These are phyloP conservation scores for Globisporangium canariense DNA, from an alignment of 352 stramenopile genomes.

Conservation along the genomic window DNA sequence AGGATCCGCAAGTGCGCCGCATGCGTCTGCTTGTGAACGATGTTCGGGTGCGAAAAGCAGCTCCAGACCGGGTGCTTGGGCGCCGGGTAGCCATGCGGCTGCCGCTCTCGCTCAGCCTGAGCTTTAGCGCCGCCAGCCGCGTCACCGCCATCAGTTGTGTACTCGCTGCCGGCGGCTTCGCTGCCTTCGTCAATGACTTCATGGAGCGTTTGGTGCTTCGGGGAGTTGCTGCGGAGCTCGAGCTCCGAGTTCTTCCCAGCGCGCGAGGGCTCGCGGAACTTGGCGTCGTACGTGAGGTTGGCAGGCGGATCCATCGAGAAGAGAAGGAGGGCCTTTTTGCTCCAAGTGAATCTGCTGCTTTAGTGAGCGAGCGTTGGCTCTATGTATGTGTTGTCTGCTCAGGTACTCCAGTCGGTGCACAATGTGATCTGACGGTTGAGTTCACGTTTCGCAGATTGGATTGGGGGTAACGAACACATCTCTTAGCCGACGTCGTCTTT, in stretches of 20 bases:
- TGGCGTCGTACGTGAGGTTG: neutral
- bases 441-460: neutral
- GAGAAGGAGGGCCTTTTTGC: too few species aligned
- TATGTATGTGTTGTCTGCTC: too few species aligned
- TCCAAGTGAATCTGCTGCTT: too few species aligned
- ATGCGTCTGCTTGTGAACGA: neutral
- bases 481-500: too few species aligned
- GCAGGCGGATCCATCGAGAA: slow-evolving; percentile 1
- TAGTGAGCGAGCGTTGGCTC: too few species aligned
- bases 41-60: neutral
- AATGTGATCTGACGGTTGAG: too few species aligned
- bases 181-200: neutral
- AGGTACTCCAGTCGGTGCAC: too few species aligned
- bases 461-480: too few species aligned
- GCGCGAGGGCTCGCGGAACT: slow-evolving; percentile 1
- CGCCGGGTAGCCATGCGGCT: neutral
- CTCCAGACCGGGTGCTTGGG: slow-evolving; percentile 9
- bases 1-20: neutral
- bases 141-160: neutral
- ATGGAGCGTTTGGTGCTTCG: neutral
- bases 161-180: neutral
- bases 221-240: neutral
- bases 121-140: too few species aligned
- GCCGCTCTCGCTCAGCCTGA: neutral
- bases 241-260: neutral